These are phyloP conservation scores for Trichoderma hamatum DNA, from an alignment of 2,329 filamentous ascomycete species.

Conservation along the genomic window DNA sequence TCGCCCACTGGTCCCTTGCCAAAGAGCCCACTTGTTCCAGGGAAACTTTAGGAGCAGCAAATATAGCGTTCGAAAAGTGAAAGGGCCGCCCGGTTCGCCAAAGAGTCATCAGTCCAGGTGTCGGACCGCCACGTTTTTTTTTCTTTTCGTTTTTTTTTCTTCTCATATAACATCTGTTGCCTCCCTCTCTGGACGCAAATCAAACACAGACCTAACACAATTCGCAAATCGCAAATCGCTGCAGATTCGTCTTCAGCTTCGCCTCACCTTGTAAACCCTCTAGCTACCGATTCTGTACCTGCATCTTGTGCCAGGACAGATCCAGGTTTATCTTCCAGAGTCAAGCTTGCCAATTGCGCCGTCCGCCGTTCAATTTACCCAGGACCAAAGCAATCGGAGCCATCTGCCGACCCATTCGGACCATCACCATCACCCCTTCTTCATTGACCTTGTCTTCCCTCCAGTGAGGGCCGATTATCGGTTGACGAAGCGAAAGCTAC, in stretches of 20 bases:
- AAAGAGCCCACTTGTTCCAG: neutral
- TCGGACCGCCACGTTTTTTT: neutral
- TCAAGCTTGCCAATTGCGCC: slow-evolving; percentile 6
- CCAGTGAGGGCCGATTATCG: neutral
- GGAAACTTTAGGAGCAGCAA: neutral
- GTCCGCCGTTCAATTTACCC: neutral
- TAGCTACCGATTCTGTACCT: slow-evolving; percentile 12
- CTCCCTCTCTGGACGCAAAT: neutral
- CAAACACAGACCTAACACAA: neutral
- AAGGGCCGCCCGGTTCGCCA: neutral
- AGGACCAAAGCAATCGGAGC: neutral
- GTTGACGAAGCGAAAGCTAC: neutral
- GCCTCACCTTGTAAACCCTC: slow-evolving; percentile 1
- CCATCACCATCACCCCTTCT: neutral
- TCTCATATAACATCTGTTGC: neutral
- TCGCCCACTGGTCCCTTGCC: neutral
- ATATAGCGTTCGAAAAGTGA: neutral
- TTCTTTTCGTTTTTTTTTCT: neutral
- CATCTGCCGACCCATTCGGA: neutral
- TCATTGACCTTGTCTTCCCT: neutral
- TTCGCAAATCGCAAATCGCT: neutral
- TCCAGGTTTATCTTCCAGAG: neutral
- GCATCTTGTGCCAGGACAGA: slow-evolving; percentile 1
- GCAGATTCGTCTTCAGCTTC: neutral
- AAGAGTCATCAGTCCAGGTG: neutral